Conservation (phyloP, 1,284 basidiomycete genomes). For the Sanghuangporus baumii region DNA sequence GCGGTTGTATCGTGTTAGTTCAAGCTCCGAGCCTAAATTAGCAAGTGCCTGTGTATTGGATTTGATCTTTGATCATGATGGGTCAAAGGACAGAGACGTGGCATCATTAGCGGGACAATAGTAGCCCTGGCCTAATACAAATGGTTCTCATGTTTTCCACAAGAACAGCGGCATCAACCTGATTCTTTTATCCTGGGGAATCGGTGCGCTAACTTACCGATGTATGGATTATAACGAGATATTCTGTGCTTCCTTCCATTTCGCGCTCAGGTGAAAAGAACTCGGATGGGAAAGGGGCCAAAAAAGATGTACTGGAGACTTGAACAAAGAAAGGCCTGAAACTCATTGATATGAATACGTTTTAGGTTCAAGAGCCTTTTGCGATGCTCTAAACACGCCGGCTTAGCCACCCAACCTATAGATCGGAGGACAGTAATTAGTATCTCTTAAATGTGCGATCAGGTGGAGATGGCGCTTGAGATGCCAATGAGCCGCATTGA, state of each 20-base stretch:
- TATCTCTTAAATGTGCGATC: background rate
- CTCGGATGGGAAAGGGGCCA: too few species aligned
- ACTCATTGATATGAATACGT: background rate
- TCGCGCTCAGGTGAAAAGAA: background rate
- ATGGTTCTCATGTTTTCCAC: background rate
- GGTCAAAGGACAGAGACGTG: background rate
- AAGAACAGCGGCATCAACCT: background rate
- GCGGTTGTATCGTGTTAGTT: background rate
- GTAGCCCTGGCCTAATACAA: slow-evolving; percentile 2
- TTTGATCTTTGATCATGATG: background rate
- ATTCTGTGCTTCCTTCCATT: background rate
- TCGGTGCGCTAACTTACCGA: background rate
- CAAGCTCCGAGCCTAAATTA: background rate
- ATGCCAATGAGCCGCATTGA: background rate
- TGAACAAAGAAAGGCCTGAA: background rate
- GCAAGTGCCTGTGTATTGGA: background rate
- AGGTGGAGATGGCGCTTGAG: background rate
- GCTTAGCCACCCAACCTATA: background rate
- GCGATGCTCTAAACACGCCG: too few species aligned
- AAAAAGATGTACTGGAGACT: background rate
- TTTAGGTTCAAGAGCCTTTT: background rate
- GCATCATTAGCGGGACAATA: background rate
- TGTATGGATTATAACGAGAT: background rate
- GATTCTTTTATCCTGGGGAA: background rate
- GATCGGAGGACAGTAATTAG: background rate